Base-by-base conservation (phyloP, 495 filamentous ascomycete genomes). In the Aspergillus panamensis region DNA sequence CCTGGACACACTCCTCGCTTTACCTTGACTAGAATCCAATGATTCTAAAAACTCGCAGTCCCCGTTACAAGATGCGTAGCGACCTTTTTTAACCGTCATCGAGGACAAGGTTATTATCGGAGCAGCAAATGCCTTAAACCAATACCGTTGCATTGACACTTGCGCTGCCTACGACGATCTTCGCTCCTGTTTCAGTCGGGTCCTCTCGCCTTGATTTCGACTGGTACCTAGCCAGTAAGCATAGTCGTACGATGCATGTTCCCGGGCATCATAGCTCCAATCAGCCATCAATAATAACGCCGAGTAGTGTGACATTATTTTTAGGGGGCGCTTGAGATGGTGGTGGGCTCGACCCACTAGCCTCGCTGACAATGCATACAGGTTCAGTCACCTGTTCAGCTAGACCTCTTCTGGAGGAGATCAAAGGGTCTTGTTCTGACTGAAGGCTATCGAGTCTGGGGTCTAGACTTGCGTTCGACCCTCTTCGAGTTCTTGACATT, bases 301-400 rank as follows among this genome's bases (percentile, higher is more conserved):
- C 56, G 56, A 52, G 32, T 35, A 45, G 25, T 49, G 16, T 13
- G 5, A 29, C 47, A 30, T n/a, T 10, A 25, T 25, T 25, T 25
- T 25, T 25, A 2, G 25, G 25, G 35, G 35, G 35, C 10, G 35
- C 35, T 5, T 39, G 35, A 0, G n/a, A 13, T 16, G 16, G 42
- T 17, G 51, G 62, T 53, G 54, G 37, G 48, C 53, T 48, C 53
- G 48, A 57, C 56, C 59, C 62, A 60, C 62, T 59, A 53, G 44
- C n/a, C 48, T 49, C 45, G 62, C 62, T 65, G 62, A 65, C 62
- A 62, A 10, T 62, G 62, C 62, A 65, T 62, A 55, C 43, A 44
- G 48, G 12, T 57, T 59, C 55, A 51, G 62, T 65, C 62, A 65
- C 56, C 59, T 65, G 62, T 49, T 62, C 56, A 17, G 43, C 62